Evolutionary conservation across 148 eudicot genomes (phyloP), one percentile per base, ranked within the genome.

Genomic region (Bassia scoparia): DNA sequence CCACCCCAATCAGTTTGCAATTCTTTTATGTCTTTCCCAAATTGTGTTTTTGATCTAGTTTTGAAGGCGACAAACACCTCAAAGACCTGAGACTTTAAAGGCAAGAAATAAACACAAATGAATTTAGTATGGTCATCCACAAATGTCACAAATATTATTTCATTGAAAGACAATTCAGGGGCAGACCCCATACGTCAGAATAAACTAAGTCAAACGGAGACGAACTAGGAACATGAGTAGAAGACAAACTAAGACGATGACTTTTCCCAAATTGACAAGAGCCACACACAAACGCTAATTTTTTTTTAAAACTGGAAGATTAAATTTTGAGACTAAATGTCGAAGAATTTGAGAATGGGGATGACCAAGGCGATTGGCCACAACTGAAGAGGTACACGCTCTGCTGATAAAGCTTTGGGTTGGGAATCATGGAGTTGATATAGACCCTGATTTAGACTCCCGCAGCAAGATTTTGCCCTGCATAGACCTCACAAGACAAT

Each of bases 1-100:
- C 74, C 64, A 21, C 74, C 74, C 74, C 74, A 70, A 55, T 56
- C 74, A 49, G 54, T 49, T 49, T 49, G 54, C 21, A 49, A 49
- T 49, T 49, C 20, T 49, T 49, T 49, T 15, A 49, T 49, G 16
- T 49, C 21, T 15, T 15, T 49, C 16, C 21, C 21, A 17, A 49
- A 49, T 49, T 44, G 38, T 10, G 49, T 59, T 59, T 71, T 46
- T 7, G 58, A 4, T n/a, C 31, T 14, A 27, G 38, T 53, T 50
- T 68, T 30, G 30, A 50, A 69, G 5, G 7, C 2, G n/a, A 7
- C 3, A 41, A 71, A 71, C 21, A 71, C 34, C 17, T 15, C 31
- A 8, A 34, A 35, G 20, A 59, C 75, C 11, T 71, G 37, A 34
- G 66, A 49, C n/a, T 59, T 71, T 14, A 33, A 14, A 31, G 24